Percentiles rank a stretch among this genome's conserved stretches.
Conservation (phyloP, 148 eudicot genomes). For the Rhododendron ovatum region DNA sequence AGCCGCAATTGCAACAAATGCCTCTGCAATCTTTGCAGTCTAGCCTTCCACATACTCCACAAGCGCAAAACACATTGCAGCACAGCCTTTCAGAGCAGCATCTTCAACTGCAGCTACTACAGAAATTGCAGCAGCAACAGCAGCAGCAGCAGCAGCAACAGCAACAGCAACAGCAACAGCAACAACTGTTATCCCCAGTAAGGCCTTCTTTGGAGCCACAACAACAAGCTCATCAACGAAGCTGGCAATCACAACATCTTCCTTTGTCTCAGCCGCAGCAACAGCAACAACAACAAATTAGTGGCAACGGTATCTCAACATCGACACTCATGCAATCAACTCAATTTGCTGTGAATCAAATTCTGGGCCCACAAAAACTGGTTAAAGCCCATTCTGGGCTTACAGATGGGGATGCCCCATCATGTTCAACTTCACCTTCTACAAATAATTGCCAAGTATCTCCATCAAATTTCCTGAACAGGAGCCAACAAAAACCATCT, state of each 20-base stretch:
- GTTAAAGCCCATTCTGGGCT: slow-evolving; percentile 47
- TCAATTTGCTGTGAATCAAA: slow-evolving; percentile 47
- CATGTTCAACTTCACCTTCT: slow-evolving; percentile 90
- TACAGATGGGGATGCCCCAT: slow-evolving; percentile 72
- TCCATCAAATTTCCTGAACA: slow-evolving; percentile 43
- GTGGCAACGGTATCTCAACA: slow-evolving; percentile 40
- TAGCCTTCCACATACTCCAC: slow-evolving; percentile 45
- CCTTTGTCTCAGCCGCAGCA: slow-evolving; percentile 39
- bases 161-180: slow-evolving; percentile 45
- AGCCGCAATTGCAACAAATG: slow-evolving; percentile 40
- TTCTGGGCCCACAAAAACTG: slow-evolving; percentile 56
- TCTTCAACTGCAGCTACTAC: slow-evolving; percentile 60
- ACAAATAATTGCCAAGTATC: slow-evolving; percentile 64
- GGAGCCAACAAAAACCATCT: slow-evolving; percentile 44
- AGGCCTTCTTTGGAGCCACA: slow-evolving; percentile 39
- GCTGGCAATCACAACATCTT: slow-evolving; percentile 45
- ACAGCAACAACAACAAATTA: slow-evolving; percentile 32
- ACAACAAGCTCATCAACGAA: slow-evolving; percentile 46
- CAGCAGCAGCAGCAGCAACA: slow-evolving; percentile 51
- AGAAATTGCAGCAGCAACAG: slow-evolving; percentile 48
- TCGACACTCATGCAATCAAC: slow-evolving; percentile 49
- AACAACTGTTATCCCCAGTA: slow-evolving; percentile 31
- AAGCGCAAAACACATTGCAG: slow-evolving; percentile 31
- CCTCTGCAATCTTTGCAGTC: slow-evolving; percentile 50
- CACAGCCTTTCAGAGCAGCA: slow-evolving; percentile 70